phyloP scores from a whole-genome alignment of 768 basidiomycete species.

The Podaxis mareebaensis region DNA sequence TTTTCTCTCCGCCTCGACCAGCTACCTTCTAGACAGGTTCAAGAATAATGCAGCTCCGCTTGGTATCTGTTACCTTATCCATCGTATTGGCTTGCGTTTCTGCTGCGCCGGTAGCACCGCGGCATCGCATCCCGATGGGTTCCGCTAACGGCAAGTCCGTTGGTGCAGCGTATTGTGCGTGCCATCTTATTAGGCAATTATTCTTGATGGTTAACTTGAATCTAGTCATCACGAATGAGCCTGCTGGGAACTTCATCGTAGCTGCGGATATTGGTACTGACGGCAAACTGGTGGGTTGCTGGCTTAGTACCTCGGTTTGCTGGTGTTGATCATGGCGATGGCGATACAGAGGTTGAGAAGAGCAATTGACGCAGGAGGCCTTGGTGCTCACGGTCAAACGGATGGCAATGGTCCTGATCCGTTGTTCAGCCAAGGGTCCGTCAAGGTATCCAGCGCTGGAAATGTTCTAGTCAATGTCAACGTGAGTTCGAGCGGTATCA shows the following conservation, averaged over 20 bases:
- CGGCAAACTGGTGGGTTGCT: constrained; percentile 15
- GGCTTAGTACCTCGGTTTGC: too few relatives aligned
- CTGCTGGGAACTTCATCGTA: constrained; percentile 43
- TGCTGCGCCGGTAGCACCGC: not conserved
- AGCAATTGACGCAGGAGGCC: too few relatives aligned
- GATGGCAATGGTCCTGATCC: too few relatives aligned
- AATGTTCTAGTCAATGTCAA: constrained; percentile 38
- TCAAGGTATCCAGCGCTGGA: constrained; percentile 32
- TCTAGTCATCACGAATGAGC: constrained; percentile 54
- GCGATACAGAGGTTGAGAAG: too few relatives aligned
- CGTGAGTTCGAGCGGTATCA: constrained; percentile 22
- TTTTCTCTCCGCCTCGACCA: not conserved
- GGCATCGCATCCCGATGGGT: not conserved
- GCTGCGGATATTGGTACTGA: constrained; percentile 40
- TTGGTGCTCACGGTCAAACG: too few relatives aligned
- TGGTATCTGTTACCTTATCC: constrained; percentile 2
- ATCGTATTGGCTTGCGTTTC: not conserved
- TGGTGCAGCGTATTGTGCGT: constrained; percentile 31
- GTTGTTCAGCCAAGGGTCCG: constrained; percentile 29
- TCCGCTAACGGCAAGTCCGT: constrained; percentile 18
- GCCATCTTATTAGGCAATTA: not conserved
- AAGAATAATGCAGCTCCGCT: not conserved
- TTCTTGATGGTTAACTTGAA: too few relatives aligned
- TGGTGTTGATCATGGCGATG: too few relatives aligned
- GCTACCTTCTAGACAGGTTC: not conserved